phyloP scores from a whole-genome alignment of 805 yeast species.

The Cephaloascus albidus region DNA sequence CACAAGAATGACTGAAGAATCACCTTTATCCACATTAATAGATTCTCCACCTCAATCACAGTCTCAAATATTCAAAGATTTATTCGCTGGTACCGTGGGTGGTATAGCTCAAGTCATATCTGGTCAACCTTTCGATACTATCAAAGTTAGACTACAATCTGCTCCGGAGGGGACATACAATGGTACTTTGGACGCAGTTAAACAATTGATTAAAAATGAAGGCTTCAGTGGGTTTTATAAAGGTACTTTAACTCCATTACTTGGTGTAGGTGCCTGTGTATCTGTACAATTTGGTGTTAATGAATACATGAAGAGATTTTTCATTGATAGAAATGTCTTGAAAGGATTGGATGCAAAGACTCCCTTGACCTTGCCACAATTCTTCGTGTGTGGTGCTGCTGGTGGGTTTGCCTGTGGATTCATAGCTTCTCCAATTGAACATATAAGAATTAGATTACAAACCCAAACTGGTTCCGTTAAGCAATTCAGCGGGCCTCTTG shows the following conservation, averaged over 20 bases:
- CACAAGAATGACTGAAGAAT: background rate
- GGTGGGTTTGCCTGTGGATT: slow-evolving; percentile 90
- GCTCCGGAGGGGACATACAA: slow-evolving; percentile 68
- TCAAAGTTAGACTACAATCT: slow-evolving; percentile 87
- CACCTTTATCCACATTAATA: background rate
- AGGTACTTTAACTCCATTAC: slow-evolving; percentile 35
- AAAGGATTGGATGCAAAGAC: slow-evolving; percentile 20
- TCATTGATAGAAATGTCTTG: slow-evolving; percentile 32
- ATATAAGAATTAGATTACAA: slow-evolving; percentile 87
- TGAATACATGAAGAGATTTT: slow-evolving; percentile 84
- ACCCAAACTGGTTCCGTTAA: slow-evolving; percentile 60
- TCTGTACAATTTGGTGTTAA: slow-evolving; percentile 93
- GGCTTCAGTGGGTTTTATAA: slow-evolving; percentile 32
- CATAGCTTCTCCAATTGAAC: slow-evolving; percentile 91
- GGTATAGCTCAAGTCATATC: slow-evolving; percentile 93
- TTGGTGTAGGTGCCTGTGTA: slow-evolving; percentile 88
- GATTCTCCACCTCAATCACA: background rate
- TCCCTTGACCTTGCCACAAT: slow-evolving; percentile 51
- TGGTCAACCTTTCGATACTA: slow-evolving; percentile 96
- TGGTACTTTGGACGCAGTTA: slow-evolving; percentile 73
- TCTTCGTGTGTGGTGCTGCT: slow-evolving; percentile 76
- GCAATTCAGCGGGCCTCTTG: slow-evolving; percentile 63
- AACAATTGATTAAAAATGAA: slow-evolving; percentile 44
- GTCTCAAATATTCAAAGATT: slow-evolving; percentile 58
- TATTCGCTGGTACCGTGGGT: slow-evolving; percentile 87